Conservation (phyloP, 768 basidiomycete genomes). For the Lentinula aciculospora region DNA sequence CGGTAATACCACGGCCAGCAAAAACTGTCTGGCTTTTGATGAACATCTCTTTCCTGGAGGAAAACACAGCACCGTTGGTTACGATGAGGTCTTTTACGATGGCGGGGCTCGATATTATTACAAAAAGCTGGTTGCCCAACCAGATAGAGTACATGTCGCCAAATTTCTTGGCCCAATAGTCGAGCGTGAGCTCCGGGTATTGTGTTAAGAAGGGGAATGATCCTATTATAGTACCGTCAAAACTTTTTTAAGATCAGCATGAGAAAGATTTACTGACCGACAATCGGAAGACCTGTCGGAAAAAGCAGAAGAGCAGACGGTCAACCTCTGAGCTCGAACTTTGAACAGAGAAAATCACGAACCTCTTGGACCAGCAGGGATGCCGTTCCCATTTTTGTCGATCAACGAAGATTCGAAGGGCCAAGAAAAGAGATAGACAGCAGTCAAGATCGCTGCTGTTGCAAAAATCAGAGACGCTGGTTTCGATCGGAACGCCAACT, state of each 20-base stretch:
- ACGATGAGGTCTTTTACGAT: slow-evolving; percentile 29
- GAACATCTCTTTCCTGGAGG: slow-evolving; percentile 25
- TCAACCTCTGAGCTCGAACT: neutral
- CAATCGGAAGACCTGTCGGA: neutral
- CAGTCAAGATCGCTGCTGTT: neutral
- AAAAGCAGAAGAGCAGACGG: neutral
- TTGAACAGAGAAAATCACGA: neutral
- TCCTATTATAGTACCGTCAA: neutral
- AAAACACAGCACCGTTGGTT: slow-evolving; percentile 28
- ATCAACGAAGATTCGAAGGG: neutral
- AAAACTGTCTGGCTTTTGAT: slow-evolving; percentile 31
- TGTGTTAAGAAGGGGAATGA: slow-evolving; percentile 20
- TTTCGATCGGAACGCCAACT: neutral
- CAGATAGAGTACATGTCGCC: slow-evolving; percentile 30
- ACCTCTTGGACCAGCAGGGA: neutral
- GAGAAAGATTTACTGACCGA: neutral
- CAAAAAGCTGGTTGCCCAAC: slow-evolving; percentile 32
- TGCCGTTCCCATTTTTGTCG: neutral
- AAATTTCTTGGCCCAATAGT: slow-evolving; percentile 26
- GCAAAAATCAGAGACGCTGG: neutral
- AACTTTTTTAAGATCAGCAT: too few species aligned
- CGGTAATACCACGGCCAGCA: slow-evolving; percentile 25
- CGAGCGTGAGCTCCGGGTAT: slow-evolving; percentile 27
- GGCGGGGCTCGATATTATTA: slow-evolving; percentile 28
- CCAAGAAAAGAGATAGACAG: neutral